Conservation (phyloP, 768 basidiomycete genomes). For the Pulveroboletus sp. region DNA sequence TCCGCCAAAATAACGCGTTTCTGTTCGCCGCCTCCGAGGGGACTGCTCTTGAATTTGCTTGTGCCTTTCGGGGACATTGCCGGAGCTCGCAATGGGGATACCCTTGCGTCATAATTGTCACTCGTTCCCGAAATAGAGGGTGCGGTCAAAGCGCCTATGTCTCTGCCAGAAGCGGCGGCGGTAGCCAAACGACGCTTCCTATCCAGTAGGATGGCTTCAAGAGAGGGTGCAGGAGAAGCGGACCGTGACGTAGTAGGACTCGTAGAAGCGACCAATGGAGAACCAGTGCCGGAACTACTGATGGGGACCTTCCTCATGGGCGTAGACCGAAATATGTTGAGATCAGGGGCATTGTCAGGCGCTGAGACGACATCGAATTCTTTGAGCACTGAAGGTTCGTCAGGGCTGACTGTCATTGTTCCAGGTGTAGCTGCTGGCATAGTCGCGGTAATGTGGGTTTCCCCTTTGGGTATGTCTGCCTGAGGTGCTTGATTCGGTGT, state of each 20-base stretch:
- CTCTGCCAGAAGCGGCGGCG: slow-evolving; percentile 19
- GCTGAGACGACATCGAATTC: not conserved
- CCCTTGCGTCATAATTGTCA: slow-evolving; percentile 17
- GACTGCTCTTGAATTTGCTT: slow-evolving; percentile 69
- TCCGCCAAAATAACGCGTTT: slow-evolving; percentile 47
- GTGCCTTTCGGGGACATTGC: slow-evolving; percentile 39
- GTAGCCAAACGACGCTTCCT: slow-evolving; percentile 51
- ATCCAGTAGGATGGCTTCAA: slow-evolving; percentile 65
- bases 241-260: slow-evolving; percentile 28
- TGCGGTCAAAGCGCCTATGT: not conserved
- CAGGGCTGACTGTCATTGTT: not conserved
- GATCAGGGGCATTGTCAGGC: not conserved
- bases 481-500: slow-evolving; percentile 3
- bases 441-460: not conserved
- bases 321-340: not conserved
- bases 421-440: not conserved
- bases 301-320: slow-evolving; percentile 13
- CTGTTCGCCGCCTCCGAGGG: slow-evolving; percentile 45
- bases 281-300: slow-evolving; percentile 12
- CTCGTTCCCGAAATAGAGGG: slow-evolving; percentile 6
- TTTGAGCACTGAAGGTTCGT: slow-evolving; percentile 1
- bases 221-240: slow-evolving; percentile 48
- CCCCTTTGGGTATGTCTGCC: not conserved
- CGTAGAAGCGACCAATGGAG: slow-evolving; percentile 12
- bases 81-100: slow-evolving; percentile 8